Base-by-base conservation (phyloP, 1,284 basidiomycete species). In the Naganishia liquefaciens region DNA sequence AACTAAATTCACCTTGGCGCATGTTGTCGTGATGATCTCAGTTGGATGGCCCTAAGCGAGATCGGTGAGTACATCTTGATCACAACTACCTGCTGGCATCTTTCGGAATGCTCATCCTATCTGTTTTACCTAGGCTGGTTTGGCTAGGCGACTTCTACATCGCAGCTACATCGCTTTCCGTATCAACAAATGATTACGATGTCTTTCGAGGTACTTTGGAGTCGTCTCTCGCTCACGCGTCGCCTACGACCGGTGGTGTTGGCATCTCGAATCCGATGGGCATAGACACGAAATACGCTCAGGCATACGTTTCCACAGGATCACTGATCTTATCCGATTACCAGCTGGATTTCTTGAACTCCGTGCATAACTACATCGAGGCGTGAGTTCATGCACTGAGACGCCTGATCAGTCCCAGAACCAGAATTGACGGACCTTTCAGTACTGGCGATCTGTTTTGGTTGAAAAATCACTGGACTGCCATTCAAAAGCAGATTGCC, bases 91-190 rank as follows among this genome's bases (percentile, higher is more conserved):
- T n/a, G n/a, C n/a, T n/a, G n/a, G n/a, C 17, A 44, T 2, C 25
- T 30, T 19, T n/a, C n/a, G n/a, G n/a, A n/a, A n/a, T n/a, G n/a
- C n/a, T n/a, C n/a, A n/a, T n/a, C n/a, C n/a, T n/a, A n/a, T n/a
- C n/a, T n/a, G n/a, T 53, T 39, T 1, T 47, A 37, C 33, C 33
- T 53, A 53, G 51, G 23, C 51, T 53, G 10, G 51, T 53, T 11
- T 53, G 51, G 51, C 51, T 53, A 10, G 51, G 51, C 6, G 51
- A 53, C n/a, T 53, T 53, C 51, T 53, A 53, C n/a, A 53, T 53
- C 15, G 51, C 9, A 5, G 51, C 51, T 37, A 53, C 51, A 13
- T 53, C 51, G 33, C 30, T 53, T 21, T 30, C 30, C 21, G 51
- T 53, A 21, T 53, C 51, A 5, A 53, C 51, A 17, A 39, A 30